These are phyloP conservation scores for Westerdykella ornata DNA, from an alignment of 2,329 filamentous ascomycete genomes.

Conservation along the genomic window DNA sequence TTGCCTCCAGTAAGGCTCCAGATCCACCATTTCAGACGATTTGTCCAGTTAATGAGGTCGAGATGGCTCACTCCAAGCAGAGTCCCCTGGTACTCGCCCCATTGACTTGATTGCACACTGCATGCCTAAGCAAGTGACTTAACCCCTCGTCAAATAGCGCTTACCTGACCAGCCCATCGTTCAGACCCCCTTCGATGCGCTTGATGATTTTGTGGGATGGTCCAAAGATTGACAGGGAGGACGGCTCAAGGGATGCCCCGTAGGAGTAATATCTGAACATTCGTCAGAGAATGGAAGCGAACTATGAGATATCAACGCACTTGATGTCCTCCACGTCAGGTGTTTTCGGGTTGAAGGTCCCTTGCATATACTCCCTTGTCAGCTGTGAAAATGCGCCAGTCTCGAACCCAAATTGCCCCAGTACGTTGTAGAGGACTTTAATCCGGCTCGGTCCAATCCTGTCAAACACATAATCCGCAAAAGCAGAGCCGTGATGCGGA, in stretches of 20 bases:
- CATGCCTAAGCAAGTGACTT: background rate
- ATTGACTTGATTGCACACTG: conserved; percentile 52
- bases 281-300: conserved; percentile 25
- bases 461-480: conserved; percentile 56
- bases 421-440: conserved; percentile 50
- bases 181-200: conserved; percentile 50
- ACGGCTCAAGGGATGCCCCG: conserved; percentile 52
- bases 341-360: conserved; percentile 54
- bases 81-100: conserved; percentile 59
- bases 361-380: conserved; percentile 52
- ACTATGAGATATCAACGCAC: conserved; percentile 22
- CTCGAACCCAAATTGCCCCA: conserved; percentile 51
- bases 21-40: conserved; percentile 53
- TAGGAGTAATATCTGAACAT: conserved; percentile 52
- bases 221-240: conserved; percentile 52
- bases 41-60: conserved; percentile 62
- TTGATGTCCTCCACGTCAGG: conserved; percentile 50
- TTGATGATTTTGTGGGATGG: conserved; percentile 51
- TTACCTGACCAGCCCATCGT: conserved; percentile 57
- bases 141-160: background rate
- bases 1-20: conserved; percentile 52
- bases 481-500: conserved; percentile 55
- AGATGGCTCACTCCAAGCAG: conserved; percentile 58
- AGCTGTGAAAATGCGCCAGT: conserved; percentile 57
- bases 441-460: conserved; percentile 50